These are phyloP conservation scores for Diaporthe sp. DNA, from an alignment of 2,329 filamentous ascomycete species.

Conservation along the genomic window DNA sequence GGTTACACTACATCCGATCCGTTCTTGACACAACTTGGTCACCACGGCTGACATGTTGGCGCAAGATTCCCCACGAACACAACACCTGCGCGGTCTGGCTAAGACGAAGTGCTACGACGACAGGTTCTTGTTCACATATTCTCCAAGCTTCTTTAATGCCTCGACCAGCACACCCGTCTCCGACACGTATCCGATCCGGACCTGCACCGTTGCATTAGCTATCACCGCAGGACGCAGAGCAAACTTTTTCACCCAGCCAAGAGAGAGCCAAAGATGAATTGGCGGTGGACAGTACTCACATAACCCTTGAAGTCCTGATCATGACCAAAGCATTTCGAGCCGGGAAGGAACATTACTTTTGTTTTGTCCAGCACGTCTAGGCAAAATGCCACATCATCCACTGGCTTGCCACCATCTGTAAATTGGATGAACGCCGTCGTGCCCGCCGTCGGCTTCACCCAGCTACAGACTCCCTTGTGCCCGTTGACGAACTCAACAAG, in stretches of 20 bases:
- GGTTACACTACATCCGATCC: background rate
- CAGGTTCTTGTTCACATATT: constrained; percentile 55
- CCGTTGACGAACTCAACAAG: constrained; percentile 77
- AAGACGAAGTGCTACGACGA: constrained; percentile 18
- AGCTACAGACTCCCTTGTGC: constrained; percentile 74
- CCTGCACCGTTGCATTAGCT: background rate
- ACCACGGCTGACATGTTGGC: background rate
- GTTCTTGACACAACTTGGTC: background rate
- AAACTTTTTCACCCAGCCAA: background rate
- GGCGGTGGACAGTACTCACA: constrained; percentile 55
- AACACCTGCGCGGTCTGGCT: background rate
- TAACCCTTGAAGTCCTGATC: constrained; percentile 78
- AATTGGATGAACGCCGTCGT: constrained; percentile 86
- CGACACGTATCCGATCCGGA: constrained; percentile 80
- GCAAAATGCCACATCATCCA: constrained; percentile 82
- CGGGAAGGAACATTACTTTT: constrained; percentile 82
- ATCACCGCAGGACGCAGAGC: background rate
- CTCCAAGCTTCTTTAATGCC: constrained; percentile 67
- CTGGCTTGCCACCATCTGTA: constrained; percentile 66
- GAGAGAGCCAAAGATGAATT: background rate
- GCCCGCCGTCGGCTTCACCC: constrained; percentile 82
- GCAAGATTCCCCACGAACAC: background rate
- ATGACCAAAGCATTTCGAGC: constrained; percentile 78
- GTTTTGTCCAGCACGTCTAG: constrained; percentile 75
- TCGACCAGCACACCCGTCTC: constrained; percentile 77